Base-by-base conservation (phyloP, 2,329 filamentous ascomycete species). In the Ascochyta pisi region DNA sequence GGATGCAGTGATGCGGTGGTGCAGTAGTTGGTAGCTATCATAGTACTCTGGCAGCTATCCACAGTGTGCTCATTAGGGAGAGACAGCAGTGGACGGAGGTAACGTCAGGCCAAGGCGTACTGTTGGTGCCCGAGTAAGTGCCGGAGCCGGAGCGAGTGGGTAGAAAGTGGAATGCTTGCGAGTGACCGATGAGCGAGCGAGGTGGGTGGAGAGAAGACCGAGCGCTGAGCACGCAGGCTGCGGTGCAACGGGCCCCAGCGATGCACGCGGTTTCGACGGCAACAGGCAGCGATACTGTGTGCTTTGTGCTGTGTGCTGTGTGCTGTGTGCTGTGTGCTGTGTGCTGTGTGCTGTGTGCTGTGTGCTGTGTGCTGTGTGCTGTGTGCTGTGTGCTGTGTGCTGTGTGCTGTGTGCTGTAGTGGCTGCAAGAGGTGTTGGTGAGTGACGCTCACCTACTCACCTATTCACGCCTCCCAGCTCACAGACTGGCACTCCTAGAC, bases 71-170 rank as follows among this genome's bases (percentile, higher is more conserved):
- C 33, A 46, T 34, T 61, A 61, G 50, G 44, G 58, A 50, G 58
- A 31, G 44, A 55, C 39, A 58, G 58, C 43, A 42, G 38, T 35
- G 27, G 31, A 9, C 37, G 44, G 34, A 10, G 13, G 35, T 33
- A 41, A 23, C 19, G 16, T 33, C 34, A 27, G 23, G 41, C 52
- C 52, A 49, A 50, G 53, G 50, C 48, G 54, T 58, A 55, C 55
- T 58, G 19, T 61, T 55, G 40, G 33, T 3, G 53, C 8, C 58
- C 58, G 58, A 58, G 39, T 24, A 46, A 58, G 51, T 31, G 55
- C 58, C 58, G 58, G 50, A 51, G 58, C 51, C 55, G 58, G 58
- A 40, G 48, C 50, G 55, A 56, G 53, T 44, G 19, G 19, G 19
- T 19, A 19, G 19, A 19, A 42, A 10, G 42, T 45, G 46, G 45